Evolutionary conservation across 345 rosid genomes (phyloP).

Genomic region (Citrus hindsii): DNA sequence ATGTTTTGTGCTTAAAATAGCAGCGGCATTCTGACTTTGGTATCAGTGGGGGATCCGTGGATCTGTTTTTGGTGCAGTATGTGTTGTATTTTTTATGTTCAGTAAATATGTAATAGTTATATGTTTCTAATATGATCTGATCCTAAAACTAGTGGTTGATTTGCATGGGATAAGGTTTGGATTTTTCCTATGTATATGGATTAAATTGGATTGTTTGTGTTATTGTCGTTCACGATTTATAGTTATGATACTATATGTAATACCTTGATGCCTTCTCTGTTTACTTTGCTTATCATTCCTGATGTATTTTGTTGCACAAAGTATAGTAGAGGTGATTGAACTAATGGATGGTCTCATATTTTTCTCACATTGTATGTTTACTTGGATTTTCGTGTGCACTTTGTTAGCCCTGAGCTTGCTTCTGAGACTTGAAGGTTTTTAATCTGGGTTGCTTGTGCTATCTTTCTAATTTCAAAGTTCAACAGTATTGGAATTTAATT

Average conservation of each 20-base stretch:
- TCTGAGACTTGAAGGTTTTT: not conserved
- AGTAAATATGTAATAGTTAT: not conserved
- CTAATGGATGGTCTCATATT: not conserved
- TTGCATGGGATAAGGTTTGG: not conserved
- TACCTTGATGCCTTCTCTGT: not conserved
- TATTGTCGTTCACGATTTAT: not conserved
- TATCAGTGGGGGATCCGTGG: not conserved
- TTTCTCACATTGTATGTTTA: not conserved
- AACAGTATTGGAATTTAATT: not conserved
- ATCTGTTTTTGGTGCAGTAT: not conserved
- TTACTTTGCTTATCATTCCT: not conserved
- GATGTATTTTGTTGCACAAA: not conserved
- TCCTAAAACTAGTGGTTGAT: not conserved
- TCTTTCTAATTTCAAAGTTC: no score
- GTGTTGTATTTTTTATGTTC: not conserved
- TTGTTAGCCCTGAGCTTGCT: not conserved
- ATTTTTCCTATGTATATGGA: not conserved
- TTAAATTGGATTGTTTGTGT: not conserved
- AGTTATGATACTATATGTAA: not conserved
- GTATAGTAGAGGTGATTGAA: not conserved
- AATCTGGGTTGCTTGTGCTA: not conserved
- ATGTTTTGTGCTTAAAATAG: not conserved
- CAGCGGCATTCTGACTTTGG: not conserved
- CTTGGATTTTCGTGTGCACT: not conserved
- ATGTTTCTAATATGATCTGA: not conserved